Evolutionary conservation across 192 early-diverging fungal genomes (phyloP), one percentile per base, ranked within the genome.

Genomic region (Rhizophagus sp.): DNA sequence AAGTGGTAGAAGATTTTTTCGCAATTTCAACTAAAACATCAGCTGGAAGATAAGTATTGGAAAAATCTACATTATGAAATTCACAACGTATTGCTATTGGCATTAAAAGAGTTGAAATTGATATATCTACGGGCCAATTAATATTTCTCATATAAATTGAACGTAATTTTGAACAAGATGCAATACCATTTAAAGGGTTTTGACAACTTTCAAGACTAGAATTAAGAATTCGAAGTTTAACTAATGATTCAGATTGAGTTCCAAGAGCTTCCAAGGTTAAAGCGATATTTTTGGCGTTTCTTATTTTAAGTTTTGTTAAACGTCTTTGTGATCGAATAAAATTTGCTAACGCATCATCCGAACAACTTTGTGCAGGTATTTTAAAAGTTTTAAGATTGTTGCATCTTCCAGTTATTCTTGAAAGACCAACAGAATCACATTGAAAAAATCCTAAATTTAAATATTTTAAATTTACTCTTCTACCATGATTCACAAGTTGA

Each of bases 11-110:
- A 19, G 78, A 79, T 22, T 62, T 79, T 39, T 71, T 71, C 11
- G 78, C 78, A 25, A 79, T 79, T 44, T 57, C 36, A 36, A 63
- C 52, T 4, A 79, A 30, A 19, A 79, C 67, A 41, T 39, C 68
- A 63, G 13, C 78, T 4, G 78, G 78, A 13, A 79, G 49, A 13
- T 19, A 7, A 30, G 78, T 72, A 34, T 30, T 19, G 17, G 67
- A 36, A 62, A 79, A 79, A 79, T 79, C 78, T 22, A 79, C n/a
- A 34, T 79, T 79, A 44, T 79, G 78, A 69, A 79, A 79, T 50
- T 34, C 49, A 63, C 78, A 79, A 44, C 70, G 70, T 69, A 13
- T 36, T 1, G 78, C 78, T 3, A 79, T 61, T 0, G 78, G 78
- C 78, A 79, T 79, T 41, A 79, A 41, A 47, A 77, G 36, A 24